Conservation (phyloP, 2,329 filamentous ascomycete species). For the Blastomyces emzantsi region DNA sequence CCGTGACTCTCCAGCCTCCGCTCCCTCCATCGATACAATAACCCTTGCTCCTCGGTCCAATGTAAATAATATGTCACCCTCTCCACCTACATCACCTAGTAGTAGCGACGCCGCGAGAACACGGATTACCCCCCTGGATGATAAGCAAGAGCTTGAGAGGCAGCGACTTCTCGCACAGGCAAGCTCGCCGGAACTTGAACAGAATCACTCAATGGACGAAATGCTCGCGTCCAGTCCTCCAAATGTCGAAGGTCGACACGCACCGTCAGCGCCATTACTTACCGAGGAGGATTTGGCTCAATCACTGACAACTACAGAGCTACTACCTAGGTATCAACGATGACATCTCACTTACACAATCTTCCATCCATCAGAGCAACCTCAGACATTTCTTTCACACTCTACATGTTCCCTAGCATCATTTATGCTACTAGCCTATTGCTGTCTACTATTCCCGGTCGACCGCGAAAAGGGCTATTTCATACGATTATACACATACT, state of each 20-base stretch:
- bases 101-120: conserved; percentile 26
- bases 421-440: background rate
- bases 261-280: conserved; percentile 42
- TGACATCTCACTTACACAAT: conserved; percentile 15
- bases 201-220: conserved; percentile 15
- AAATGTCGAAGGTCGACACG: background rate
- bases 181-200: conserved; percentile 44
- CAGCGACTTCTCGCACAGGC: conserved; percentile 54
- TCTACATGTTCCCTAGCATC: background rate
- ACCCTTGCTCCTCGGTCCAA: conserved; percentile 15
- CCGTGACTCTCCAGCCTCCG: conserved; percentile 16
- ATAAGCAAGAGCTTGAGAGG: conserved; percentile 70
- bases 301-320: conserved; percentile 30
- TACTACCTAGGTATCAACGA: conserved; percentile 39
- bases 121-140: conserved; percentile 42
- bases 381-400: too few relatives aligned
- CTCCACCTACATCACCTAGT: conserved; percentile 24
- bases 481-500: background rate
- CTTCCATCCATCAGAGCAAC: background rate
- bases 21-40: conserved; percentile 25
- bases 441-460: background rate
- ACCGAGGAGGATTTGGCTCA: conserved; percentile 44
- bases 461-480: background rate
- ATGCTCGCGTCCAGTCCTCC: conserved; percentile 1
- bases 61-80: background rate